phyloP scores from a whole-genome alignment of 2,329 filamentous ascomycete genomes.

The Ilyonectria sp. region DNA sequence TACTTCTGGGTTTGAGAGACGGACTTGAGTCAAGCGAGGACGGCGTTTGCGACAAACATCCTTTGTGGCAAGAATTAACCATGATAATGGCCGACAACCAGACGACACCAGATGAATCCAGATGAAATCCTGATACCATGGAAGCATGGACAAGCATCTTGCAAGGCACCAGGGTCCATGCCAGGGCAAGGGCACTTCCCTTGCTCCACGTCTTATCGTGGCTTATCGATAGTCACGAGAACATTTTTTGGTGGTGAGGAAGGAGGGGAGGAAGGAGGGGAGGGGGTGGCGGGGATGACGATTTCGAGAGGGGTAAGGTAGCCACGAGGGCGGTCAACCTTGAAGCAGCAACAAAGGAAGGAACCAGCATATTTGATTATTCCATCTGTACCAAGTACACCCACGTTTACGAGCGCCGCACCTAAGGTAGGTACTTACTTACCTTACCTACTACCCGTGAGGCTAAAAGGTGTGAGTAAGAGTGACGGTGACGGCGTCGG shows the following conservation, averaged over 20 bases:
- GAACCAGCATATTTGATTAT: too few relatives aligned
- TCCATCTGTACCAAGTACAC: not conserved
- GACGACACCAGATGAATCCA: not conserved
- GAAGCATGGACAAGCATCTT: not conserved
- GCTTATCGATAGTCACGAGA: slow-evolving; percentile 35
- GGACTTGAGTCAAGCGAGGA: slow-evolving; percentile 3
- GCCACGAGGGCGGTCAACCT: slow-evolving; percentile 1
- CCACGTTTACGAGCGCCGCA: not conserved
- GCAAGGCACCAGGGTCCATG: slow-evolving; percentile 4
- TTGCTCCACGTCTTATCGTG: slow-evolving; percentile 28
- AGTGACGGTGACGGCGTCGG: slow-evolving; percentile 4
- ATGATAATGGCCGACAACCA: not conserved
- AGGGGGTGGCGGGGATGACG: slow-evolving; percentile 15
- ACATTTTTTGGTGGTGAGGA: slow-evolving; percentile 13
- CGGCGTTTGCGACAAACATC: slow-evolving; percentile 2
- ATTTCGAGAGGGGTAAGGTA: slow-evolving; percentile 13
- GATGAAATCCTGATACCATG: not conserved
- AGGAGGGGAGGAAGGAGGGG: not conserved
- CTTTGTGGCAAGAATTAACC: not conserved
- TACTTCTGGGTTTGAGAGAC: slow-evolving; percentile 1
- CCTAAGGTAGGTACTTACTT: not conserved
- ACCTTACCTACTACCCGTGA: not conserved
- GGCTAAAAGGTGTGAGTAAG: slow-evolving; percentile 1
- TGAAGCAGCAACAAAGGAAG: not conserved
- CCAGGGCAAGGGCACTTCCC: slow-evolving; percentile 16